phyloP scores from a whole-genome alignment of 2,329 filamentous ascomycete species.

The Diaporthe vaccinii region DNA sequence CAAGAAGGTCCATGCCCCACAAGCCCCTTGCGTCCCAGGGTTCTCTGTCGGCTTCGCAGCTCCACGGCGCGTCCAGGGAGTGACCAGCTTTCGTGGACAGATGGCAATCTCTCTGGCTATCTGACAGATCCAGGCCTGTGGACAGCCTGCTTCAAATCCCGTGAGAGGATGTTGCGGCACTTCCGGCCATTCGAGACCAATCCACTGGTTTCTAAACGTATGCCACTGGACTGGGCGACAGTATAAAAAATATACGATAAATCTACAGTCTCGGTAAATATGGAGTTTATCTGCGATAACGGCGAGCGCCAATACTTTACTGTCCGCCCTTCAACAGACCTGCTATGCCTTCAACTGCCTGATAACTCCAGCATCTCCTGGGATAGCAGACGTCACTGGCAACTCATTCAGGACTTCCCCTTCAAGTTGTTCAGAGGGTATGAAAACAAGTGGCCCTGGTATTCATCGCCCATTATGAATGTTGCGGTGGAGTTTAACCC shows the following conservation, averaged over 20 bases:
- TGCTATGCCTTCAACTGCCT: not conserved
- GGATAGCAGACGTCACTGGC: not conserved
- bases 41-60: not conserved
- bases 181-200: not conserved
- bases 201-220: not conserved
- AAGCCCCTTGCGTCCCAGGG: not conserved
- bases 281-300: not conserved
- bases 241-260: not conserved
- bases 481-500: conserved; percentile 6
- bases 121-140: conserved; percentile 7
- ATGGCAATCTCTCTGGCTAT: not conserved
- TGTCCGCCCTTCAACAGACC: not conserved
- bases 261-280: not conserved
- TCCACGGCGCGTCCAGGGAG: not conserved
- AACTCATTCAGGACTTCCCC: not conserved
- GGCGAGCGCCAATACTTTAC: not conserved
- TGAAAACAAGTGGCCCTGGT: not conserved
- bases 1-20: not conserved
- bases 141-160: conserved; percentile 8
- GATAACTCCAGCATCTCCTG: not conserved
- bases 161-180: not conserved
- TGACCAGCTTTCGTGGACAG: not conserved
- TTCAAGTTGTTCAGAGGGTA: not conserved
- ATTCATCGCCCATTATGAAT: not conserved
- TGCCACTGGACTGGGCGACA: not conserved